Conservation (phyloP, 1,139 yeast species). For the Kodamaea alishanica region DNA sequence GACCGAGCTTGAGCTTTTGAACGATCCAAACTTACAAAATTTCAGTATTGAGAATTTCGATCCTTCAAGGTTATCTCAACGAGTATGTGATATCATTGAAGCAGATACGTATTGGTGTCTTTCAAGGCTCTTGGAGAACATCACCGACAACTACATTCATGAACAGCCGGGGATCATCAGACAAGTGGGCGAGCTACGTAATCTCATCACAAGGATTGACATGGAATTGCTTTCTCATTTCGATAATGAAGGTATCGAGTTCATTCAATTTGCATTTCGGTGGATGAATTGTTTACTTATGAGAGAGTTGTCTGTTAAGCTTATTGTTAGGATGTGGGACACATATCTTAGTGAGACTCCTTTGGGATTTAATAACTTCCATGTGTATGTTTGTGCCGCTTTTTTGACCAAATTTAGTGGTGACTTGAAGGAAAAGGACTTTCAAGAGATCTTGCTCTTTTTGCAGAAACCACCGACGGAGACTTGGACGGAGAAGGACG, state of each 20-base stretch:
- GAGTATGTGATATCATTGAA: slow-evolving; percentile 50
- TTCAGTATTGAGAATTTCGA: slow-evolving; percentile 47
- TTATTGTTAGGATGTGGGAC: slow-evolving; percentile 96
- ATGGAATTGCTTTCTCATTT: slow-evolving; percentile 68
- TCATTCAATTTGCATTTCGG: slow-evolving; percentile 90
- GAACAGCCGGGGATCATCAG: slow-evolving; percentile 96
- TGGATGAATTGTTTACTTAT: slow-evolving; percentile 98
- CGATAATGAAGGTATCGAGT: slow-evolving; percentile 77
- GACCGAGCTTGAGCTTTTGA: slow-evolving; percentile 25
- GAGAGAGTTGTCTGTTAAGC: slow-evolving; percentile 80
- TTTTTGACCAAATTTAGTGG: slow-evolving; percentile 83
- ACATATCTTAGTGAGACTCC: slow-evolving; percentile 89
- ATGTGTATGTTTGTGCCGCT: slow-evolving; percentile 98
- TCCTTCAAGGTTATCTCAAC: slow-evolving; percentile 57
- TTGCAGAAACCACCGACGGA: slow-evolving; percentile 85
- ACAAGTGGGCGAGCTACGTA: slow-evolving; percentile 79
- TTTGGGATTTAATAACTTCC: slow-evolving; percentile 87
- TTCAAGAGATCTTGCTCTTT: slow-evolving; percentile 88
- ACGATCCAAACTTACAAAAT: slow-evolving; percentile 24
- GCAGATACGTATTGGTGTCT: slow-evolving; percentile 98
- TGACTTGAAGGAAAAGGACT: slow-evolving; percentile 79
- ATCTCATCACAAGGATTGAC: slow-evolving; percentile 78
- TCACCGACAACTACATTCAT: slow-evolving; percentile 94
- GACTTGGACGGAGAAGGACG: slow-evolving; percentile 83
- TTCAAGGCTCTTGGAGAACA: slow-evolving; percentile 83